Evolutionary conservation across 805 yeast genomes (phyloP).

Genomic region (Ogataea ganodermae): DNA sequence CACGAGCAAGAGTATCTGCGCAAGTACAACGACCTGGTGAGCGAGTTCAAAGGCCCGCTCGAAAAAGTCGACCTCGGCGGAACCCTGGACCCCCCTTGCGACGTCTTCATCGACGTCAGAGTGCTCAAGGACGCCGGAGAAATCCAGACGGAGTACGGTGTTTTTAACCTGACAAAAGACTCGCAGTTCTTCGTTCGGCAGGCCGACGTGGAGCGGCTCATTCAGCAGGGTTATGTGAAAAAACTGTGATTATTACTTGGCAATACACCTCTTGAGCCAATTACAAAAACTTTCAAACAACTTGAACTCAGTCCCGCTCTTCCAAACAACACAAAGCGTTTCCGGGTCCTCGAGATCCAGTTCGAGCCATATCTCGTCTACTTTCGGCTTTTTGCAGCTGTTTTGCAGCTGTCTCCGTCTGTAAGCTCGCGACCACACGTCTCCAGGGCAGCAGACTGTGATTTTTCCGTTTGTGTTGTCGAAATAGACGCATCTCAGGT

Average conservation of each 20-base stretch:
- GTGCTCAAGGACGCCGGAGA: conserved; percentile 95
- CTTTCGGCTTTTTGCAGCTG: conserved; percentile 6
- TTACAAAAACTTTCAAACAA: conserved; percentile 36
- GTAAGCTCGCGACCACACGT: conserved; percentile 35
- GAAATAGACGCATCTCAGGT: neutral
- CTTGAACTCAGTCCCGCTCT: conserved; percentile 25
- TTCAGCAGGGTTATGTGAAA: conserved; percentile 91
- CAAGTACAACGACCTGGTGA: conserved; percentile 67
- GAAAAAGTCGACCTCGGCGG: conserved; percentile 88
- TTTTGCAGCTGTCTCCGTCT: conserved; percentile 15
- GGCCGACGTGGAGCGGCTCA: conserved; percentile 89
- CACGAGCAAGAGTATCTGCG: conserved; percentile 78
- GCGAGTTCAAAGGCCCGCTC: conserved; percentile 75
- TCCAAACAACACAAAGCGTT: conserved; percentile 22
- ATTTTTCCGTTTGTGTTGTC: neutral
- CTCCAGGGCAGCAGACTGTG: conserved; percentile 12
- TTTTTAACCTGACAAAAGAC: conserved; percentile 87
- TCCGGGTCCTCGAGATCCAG: conserved; percentile 2
- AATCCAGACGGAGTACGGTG: conserved; percentile 96
- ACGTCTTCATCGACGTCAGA: conserved; percentile 90
- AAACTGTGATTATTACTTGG: conserved; percentile 36
- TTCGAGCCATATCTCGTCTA: conserved; percentile 15
- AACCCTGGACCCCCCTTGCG: conserved; percentile 85
- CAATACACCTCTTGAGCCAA: conserved; percentile 17
- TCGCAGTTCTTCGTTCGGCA: conserved; percentile 93